Conservation (phyloP, 345 rosid genomes). For the Hirschfeldia incana region DNA sequence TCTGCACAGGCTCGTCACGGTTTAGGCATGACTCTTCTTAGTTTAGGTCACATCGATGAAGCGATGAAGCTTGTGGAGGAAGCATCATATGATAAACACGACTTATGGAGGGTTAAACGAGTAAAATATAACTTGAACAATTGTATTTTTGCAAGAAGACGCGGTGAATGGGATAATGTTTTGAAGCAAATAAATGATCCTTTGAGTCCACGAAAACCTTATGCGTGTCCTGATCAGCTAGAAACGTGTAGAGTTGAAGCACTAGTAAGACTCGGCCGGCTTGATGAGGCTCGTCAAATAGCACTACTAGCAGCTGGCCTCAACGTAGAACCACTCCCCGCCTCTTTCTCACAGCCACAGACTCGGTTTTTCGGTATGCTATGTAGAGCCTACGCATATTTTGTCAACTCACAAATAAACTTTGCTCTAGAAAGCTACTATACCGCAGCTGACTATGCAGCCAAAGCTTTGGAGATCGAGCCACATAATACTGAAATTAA, state of each 20-base stretch:
- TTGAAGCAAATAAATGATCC: conserved; percentile 57
- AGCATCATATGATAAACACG: background rate
- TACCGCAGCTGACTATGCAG: conserved; percentile 68
- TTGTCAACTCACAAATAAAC: conserved; percentile 69
- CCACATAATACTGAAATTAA: conserved; percentile 66
- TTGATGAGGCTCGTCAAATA: conserved; percentile 56
- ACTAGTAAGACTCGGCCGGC: conserved; percentile 54
- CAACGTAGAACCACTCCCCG: conserved; percentile 34
- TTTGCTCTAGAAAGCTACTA: conserved; percentile 89
- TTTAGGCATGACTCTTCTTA: conserved; percentile 41
- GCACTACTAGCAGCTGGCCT: conserved; percentile 43
- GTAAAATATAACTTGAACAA: conserved; percentile 66
- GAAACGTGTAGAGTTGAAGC: conserved; percentile 86
- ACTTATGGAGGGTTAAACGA: background rate
- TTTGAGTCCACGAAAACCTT: conserved; percentile 30
- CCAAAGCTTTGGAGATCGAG: conserved; percentile 73
- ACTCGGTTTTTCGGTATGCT: conserved; percentile 64
- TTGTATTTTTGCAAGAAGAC: conserved; percentile 71
- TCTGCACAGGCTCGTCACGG: conserved; percentile 72
- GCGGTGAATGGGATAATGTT: conserved; percentile 65
- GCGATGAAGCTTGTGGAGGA: conserved; percentile 55
- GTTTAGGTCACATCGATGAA: conserved; percentile 83
- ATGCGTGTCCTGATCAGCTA: conserved; percentile 53
- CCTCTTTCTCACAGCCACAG: conserved; percentile 35
- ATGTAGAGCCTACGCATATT: conserved; percentile 60